Base-by-base conservation (phyloP, 148 eudicot species). In the Heliosperma pusillum region DNA sequence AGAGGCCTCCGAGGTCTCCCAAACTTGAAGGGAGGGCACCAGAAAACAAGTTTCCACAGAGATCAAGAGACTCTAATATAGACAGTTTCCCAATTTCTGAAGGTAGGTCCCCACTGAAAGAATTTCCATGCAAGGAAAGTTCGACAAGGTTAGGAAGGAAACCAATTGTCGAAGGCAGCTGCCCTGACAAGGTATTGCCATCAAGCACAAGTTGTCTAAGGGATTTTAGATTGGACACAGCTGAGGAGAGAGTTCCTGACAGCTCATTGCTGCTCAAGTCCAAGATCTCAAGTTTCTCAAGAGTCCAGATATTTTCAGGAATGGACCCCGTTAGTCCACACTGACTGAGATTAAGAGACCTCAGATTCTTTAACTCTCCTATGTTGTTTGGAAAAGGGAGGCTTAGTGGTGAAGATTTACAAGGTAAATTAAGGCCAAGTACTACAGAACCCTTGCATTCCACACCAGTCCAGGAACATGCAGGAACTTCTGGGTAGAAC, bases 401-500 rank as follows among this genome's bases (percentile, higher is more conserved):
- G 78, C 70, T 74, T 69, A 89, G 77, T 40, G 92, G 87, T 24
- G 76, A 74, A 1, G 47, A 24, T 5, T 77, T 58, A 83, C 89
- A 91, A 9, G 93, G 80, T 26, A 92, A 59, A 77, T 89, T 74
- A 26, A 93, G 78, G 52, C 77, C 81, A 62, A 12, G 70, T 42
- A 89, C 91, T 44, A 45, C 66, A 7, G 78, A 66, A 21, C 83
- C 89, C 30, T 81, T 82, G 72, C 98, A 93, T 19, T 44, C 66
- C 73, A 93, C 83, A 25, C 98, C 95, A 22, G 85, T 85, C 93
- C 91, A 87, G 76, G 79, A 80, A 85, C 98, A 93, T 15, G 92
- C 90, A 67, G 86, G 77, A 45, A 72, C 71, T 25, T 80, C 75
- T 13, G 85, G 47, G 80, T 83, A 71, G 78, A 88, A 89, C 98